Evolutionary conservation across 768 basidiomycete species (phyloP).

Genomic region (Macrolepiota dolichaula): DNA sequence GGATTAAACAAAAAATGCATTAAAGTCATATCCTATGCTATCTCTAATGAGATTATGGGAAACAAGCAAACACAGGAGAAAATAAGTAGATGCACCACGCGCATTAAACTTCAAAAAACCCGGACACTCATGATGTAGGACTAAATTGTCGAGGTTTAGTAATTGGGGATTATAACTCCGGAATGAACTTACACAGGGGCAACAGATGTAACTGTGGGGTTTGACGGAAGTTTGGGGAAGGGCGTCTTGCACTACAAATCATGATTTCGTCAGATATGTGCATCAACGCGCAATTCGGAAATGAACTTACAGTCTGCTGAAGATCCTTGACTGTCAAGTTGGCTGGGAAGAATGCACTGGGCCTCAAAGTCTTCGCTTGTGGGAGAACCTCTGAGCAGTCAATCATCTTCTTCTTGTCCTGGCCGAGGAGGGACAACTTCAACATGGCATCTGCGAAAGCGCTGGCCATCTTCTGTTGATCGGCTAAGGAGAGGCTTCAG

Average conservation of each 20-base stretch:
- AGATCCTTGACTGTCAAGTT: neutral
- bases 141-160: neutral
- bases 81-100: neutral
- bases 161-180: neutral
- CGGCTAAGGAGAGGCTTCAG: constrained; percentile 15
- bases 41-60: too few species aligned
- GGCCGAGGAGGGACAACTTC: constrained; percentile 40
- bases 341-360: constrained; percentile 3
- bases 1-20: too few species aligned
- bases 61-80: too few species aligned
- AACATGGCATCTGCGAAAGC: constrained; percentile 40
- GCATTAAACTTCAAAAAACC: neutral
- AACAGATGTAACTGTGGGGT: constrained; percentile 4
- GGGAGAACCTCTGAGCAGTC: constrained; percentile 48
- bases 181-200: constrained; percentile 3
- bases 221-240: constrained; percentile 4
- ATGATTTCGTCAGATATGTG: too few species aligned
- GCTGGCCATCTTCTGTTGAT: constrained; percentile 29
- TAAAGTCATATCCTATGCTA: too few species aligned
- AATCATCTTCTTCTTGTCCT: constrained; percentile 30
- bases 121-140: neutral
- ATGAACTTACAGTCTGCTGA: constrained; percentile 3
- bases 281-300: neutral
- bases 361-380: constrained; percentile 15
- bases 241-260: constrained; percentile 6